These are phyloP conservation scores for Alternaria metachromatica DNA, from an alignment of 2,329 filamentous ascomycete genomes.

Conservation along the genomic window DNA sequence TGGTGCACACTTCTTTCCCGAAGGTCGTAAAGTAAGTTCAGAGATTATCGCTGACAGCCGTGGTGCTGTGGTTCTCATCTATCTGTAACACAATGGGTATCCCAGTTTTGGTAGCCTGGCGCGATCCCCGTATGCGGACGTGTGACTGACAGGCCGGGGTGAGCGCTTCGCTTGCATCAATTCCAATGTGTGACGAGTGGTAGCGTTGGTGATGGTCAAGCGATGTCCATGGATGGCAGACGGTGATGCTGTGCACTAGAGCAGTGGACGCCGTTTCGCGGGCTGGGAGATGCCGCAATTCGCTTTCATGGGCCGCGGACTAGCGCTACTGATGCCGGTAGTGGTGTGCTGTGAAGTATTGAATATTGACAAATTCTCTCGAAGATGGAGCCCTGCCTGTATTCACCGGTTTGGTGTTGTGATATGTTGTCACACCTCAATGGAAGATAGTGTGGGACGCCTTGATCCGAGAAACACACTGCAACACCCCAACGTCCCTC, in stretches of 20 bases:
- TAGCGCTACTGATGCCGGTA: not conserved
- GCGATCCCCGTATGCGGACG: conserved; percentile 2
- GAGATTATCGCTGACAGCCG: conserved; percentile 6
- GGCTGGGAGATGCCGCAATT: not conserved
- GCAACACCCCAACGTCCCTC: not conserved
- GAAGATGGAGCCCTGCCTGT: not conserved
- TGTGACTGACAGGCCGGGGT: conserved; percentile 9
- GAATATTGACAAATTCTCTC: not conserved
- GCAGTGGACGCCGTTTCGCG: conserved; percentile 7
- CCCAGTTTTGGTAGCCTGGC: not conserved
- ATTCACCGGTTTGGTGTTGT: not conserved
- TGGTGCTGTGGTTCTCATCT: not conserved
- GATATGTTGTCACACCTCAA: not conserved
- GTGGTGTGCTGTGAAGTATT: not conserved
- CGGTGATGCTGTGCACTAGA: conserved; percentile 2
- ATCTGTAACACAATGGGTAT: not conserved
- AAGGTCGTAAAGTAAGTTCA: conserved; percentile 1
- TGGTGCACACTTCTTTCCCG: not conserved
- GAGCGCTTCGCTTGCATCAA: conserved; percentile 1
- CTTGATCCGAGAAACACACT: not conserved
- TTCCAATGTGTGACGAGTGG: conserved; percentile 2
- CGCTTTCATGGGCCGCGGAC: not conserved
- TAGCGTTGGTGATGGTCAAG: conserved; percentile 5
- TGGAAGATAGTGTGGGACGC: not conserved
- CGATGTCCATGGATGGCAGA: not conserved